These are phyloP conservation scores for Ophiostoma sp. DNA, from an alignment of 2,329 filamentous ascomycete genomes.

Conservation along the genomic window DNA sequence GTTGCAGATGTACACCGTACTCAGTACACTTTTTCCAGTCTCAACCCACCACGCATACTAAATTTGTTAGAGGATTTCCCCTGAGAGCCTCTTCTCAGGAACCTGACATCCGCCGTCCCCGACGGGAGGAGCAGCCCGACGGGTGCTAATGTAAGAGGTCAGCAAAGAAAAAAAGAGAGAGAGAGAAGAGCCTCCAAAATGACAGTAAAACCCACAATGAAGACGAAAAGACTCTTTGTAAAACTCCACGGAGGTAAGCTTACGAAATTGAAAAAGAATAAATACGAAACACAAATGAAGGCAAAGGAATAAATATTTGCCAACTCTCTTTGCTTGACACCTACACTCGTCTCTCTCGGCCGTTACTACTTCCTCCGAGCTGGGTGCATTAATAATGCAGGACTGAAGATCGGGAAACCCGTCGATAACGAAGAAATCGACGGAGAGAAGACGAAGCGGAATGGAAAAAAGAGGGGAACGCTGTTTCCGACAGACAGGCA, in stretches of 20 bases:
- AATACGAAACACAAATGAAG: not conserved
- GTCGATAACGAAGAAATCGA: not conserved
- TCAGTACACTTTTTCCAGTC: not conserved
- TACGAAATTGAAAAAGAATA: not conserved
- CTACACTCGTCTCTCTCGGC: not conserved
- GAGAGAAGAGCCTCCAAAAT: not conserved
- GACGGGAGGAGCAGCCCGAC: not conserved
- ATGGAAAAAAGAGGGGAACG: not conserved
- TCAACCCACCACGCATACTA: not conserved
- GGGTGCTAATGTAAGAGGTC: not conserved
- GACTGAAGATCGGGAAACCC: not conserved
- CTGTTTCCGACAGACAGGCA: not conserved
- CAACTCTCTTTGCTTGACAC: not conserved
- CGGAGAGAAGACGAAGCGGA: not conserved
- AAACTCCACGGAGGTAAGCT: not conserved
- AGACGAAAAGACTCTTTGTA: not conserved
- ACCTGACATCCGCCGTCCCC: conserved; percentile 17
- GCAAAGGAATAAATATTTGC: not conserved
- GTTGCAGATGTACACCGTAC: not conserved
- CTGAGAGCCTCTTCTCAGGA: not conserved
- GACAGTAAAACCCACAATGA: not conserved
- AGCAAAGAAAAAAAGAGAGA: not conserved
- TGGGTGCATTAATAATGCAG: conserved; percentile 8
- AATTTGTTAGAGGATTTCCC: not conserved
- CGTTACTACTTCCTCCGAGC: not conserved